Percentiles rank a stretch among this genome's conserved stretches.
Conservation (phyloP, 129 eudicot species). For the Kitagawia praeruptora region DNA sequence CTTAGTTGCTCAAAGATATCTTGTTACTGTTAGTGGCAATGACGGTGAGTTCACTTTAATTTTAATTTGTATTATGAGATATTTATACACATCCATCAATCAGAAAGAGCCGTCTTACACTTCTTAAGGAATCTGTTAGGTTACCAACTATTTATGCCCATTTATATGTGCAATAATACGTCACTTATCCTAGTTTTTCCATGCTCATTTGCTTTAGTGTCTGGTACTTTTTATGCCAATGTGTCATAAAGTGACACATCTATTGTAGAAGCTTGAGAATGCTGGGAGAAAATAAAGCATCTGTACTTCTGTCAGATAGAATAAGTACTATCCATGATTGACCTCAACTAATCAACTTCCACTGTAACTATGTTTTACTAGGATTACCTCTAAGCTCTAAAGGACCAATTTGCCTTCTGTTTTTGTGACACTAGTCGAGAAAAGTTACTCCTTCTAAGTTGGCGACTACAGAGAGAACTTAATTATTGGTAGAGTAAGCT, state of each 20-base stretch:
- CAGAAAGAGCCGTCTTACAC: background rate
- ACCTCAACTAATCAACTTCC: background rate
- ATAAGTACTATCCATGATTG: background rate
- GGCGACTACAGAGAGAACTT: background rate
- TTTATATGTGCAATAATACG: background rate
- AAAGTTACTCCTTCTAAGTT: background rate
- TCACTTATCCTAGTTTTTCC: background rate
- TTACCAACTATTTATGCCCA: background rate
- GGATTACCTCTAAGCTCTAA: background rate
- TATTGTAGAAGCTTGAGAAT: background rate
- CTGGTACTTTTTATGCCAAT: background rate
- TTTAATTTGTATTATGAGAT: background rate
- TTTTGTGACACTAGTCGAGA: background rate
- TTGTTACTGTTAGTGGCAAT: conserved; percentile 91
- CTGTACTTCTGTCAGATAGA: background rate
- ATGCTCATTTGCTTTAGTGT: background rate
- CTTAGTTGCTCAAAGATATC: conserved; percentile 87
- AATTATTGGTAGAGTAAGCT: background rate
- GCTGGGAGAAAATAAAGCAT: background rate
- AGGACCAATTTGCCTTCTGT: background rate
- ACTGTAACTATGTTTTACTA: background rate
- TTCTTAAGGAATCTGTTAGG: background rate
- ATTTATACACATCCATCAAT: background rate
- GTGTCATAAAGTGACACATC: background rate
- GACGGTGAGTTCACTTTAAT: conserved; percentile 54